Evolutionary conservation across 2,329 filamentous ascomycete species (phyloP), one percentile per base, ranked within the genome.

Genomic region (Chrysoporthe puriensis): DNA sequence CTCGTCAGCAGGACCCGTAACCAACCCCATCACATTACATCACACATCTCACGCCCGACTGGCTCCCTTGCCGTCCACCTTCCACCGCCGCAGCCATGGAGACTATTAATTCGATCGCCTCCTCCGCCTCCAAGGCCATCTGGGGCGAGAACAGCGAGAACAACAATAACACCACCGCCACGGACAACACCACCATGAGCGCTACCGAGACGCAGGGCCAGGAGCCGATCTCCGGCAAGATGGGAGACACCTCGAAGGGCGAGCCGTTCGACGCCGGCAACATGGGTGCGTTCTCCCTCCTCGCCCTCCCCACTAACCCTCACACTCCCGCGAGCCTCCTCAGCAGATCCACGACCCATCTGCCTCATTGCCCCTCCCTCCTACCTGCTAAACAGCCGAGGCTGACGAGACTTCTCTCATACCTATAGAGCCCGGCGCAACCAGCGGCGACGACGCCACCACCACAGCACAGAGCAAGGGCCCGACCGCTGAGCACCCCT

Each of bases 231-330:
- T 91, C 91, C 26, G 93, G 93, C 32, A 81, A 87, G 63, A 81
- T 84, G 67, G 93, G 93, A 50, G 81, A 90, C 75, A 90, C 91
- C 4, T 84, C 85, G 34, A 84, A 83, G 56, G 87, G 86, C 14
- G 90, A 95, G 76, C 93, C 93, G 0, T 96, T 89, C 73, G 93
- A 96, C 75, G 88, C 88, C 67, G 93, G 93, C 61, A 96, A 96
- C 77, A 79, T 86, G n/a, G 84, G 87, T 81, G 85, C 40, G 34
- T 18, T 18, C 6, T 26, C 8, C 34, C 16, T 42, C 34, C 13
- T 3, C 2, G 16, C 21, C 11, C 11, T 14, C 13, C 50, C n/a
- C 26, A 6, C 36, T 1, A 40, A 9, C 36, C 36, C 36, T 40
- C 36, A 9, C 5, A 9, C 36, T 9, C 5, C 9, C 4, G 9